phyloP scores from a whole-genome alignment of 495 filamentous ascomycete genomes.

The Neurospora terricola region DNA sequence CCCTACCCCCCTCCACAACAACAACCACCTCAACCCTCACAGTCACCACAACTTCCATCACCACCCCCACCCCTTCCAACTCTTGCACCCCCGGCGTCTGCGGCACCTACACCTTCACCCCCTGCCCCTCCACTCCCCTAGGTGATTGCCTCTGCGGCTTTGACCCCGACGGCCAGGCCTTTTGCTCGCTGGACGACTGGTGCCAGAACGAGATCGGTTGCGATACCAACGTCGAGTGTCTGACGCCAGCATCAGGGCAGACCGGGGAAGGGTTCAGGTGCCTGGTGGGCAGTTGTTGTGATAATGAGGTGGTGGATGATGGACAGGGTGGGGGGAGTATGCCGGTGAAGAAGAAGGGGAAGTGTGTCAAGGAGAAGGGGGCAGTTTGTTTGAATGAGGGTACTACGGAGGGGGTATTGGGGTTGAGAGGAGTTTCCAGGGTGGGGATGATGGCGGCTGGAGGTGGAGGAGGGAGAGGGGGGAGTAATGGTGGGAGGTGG shows the following conservation, averaged over 20 bases:
- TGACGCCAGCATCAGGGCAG: background rate
- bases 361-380: background rate
- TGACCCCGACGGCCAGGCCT: background rate
- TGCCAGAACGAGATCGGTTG: background rate
- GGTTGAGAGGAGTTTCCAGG: background rate
- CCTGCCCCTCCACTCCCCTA: background rate
- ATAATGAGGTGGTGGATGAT: background rate
- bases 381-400: background rate
- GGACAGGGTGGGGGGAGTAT: background rate
- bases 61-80: background rate
- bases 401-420: background rate
- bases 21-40: background rate
- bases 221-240: background rate
- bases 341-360: background rate
- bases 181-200: background rate
- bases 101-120: background rate
- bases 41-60: background rate
- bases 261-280: constrained; percentile 1
- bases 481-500: background rate
- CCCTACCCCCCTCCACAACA: background rate
- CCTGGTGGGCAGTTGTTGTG: constrained; percentile 7
- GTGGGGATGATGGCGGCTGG: background rate
- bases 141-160: background rate
- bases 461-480: background rate
- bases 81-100: background rate